These are phyloP conservation scores for Termitomyces titanicus DNA, from an alignment of 768 basidiomycete genomes.

Conservation along the genomic window DNA sequence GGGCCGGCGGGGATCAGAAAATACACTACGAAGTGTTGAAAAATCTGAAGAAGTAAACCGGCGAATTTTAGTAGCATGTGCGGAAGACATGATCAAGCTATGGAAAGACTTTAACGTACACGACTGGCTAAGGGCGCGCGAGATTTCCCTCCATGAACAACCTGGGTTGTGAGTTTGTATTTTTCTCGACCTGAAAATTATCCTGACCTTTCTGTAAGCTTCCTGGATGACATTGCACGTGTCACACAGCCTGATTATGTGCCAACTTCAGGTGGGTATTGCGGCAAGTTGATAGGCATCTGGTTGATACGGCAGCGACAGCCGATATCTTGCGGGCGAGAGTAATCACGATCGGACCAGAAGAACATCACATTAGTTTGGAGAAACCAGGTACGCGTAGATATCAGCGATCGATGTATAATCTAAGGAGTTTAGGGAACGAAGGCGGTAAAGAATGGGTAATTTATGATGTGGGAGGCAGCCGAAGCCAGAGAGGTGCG, in stretches of 20 bases:
- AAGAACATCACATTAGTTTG: slow-evolving; percentile 55
- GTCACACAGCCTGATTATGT: slow-evolving; percentile 47
- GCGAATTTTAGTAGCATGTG: slow-evolving; percentile 49
- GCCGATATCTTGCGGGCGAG: slow-evolving; percentile 66
- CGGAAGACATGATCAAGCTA: slow-evolving; percentile 48
- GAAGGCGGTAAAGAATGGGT: slow-evolving; percentile 48
- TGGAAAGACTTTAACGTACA: slow-evolving; percentile 50
- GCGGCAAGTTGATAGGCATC: background rate
- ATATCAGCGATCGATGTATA: background rate
- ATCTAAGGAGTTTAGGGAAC: slow-evolving; percentile 7
- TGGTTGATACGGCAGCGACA: slow-evolving; percentile 14
- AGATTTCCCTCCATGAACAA: slow-evolving; percentile 51
- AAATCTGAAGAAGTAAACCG: slow-evolving; percentile 36
- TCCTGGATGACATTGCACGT: slow-evolving; percentile 52
- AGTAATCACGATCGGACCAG: slow-evolving; percentile 60
- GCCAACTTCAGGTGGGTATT: slow-evolving; percentile 46
- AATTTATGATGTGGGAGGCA: slow-evolving; percentile 67
- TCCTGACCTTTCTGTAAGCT: slow-evolving; percentile 32
- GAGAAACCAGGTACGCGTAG: slow-evolving; percentile 32
- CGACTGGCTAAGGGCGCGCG: slow-evolving; percentile 34
- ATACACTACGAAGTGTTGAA: slow-evolving; percentile 9
- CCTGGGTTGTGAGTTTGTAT: slow-evolving; percentile 54
- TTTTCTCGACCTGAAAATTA: background rate
- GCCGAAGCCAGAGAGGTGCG: slow-evolving; percentile 52
- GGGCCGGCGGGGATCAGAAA: slow-evolving; percentile 25